Percentiles rank a stretch among this genome's conserved stretches.
Evolutionary conservation across 2,329 filamentous ascomycete species (phyloP).

Genomic region (Pyrenophora graminea): DNA sequence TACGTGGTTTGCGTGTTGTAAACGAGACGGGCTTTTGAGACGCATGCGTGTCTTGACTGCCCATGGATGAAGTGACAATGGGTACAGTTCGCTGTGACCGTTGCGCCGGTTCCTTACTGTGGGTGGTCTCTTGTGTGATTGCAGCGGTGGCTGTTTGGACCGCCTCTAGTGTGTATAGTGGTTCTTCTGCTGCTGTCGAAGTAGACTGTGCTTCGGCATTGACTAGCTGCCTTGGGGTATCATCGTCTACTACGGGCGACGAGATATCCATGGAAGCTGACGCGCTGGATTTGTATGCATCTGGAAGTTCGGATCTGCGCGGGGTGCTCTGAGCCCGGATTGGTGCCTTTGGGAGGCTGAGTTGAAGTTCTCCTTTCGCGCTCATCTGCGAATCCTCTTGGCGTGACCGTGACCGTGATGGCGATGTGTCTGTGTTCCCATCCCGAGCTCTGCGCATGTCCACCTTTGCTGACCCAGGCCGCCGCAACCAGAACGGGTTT

Average conservation of each 20-base stretch:
- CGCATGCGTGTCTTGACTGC: conserved; percentile 13
- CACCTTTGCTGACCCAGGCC: conserved; percentile 15
- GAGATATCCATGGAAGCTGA: conserved; percentile 34
- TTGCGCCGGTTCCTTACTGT: conserved; percentile 2
- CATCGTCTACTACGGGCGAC: conserved; percentile 9
- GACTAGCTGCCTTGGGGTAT: not conserved
- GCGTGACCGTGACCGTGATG: conserved; percentile 23
- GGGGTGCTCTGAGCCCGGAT: conserved; percentile 7
- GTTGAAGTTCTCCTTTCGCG: conserved; percentile 13
- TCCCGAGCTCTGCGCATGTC: conserved; percentile 12
- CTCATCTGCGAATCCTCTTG: conserved; percentile 8
- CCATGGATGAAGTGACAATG: conserved; percentile 7
- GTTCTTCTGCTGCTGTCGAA: not conserved
- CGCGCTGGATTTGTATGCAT: conserved; percentile 24
- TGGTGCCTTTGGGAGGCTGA: conserved; percentile 22
- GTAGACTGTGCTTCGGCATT: not conserved
- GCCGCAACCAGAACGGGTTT: conserved; percentile 32
- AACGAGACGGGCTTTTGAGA: no score
- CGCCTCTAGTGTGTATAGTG: no score
- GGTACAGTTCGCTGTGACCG: conserved; percentile 9
- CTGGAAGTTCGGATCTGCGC: conserved; percentile 1
- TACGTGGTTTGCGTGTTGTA: conserved; percentile 3
- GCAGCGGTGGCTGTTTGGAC: no score
- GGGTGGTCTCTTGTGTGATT: not conserved
- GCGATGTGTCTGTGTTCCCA: conserved; percentile 23